These are phyloP conservation scores for Rhizoclosmatium sp. DNA, from an alignment of 192 early-diverging fungal species.

Conservation along the genomic window DNA sequence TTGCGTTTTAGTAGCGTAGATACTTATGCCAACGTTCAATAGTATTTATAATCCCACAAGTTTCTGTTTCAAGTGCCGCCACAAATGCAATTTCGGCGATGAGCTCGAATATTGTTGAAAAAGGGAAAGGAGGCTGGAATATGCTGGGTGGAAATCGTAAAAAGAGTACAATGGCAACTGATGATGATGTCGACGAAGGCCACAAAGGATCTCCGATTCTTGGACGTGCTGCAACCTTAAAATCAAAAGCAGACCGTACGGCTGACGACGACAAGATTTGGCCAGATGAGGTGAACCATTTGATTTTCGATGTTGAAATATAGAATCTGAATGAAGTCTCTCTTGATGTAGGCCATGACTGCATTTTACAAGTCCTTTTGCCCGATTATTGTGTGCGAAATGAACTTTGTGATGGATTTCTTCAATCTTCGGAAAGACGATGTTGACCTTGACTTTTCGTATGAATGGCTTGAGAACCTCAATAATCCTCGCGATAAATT, in stretches of 20 bases:
- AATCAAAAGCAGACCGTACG: not conserved
- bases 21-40: not conserved
- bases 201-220: not conserved
- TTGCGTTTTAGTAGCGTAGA: not conserved
- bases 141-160: conserved; percentile 1
- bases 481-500: conserved; percentile 60
- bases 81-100: conserved; percentile 44
- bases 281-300: conserved; percentile 56
- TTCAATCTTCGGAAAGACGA: conserved; percentile 69
- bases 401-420: conserved; percentile 90
- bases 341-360: conserved; percentile 4
- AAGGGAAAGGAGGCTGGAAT: conserved; percentile 26
- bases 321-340: not conserved
- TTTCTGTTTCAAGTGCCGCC: conserved; percentile 54
- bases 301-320: conserved; percentile 42
- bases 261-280: conserved; percentile 56
- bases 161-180: not conserved
- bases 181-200: not conserved
- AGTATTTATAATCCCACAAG: conserved; percentile 36
- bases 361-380: conserved; percentile 64
- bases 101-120: conserved; percentile 39
- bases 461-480: conserved; percentile 59
- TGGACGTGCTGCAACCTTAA: not conserved
- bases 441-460: not conserved
- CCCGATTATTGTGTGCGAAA: conserved; percentile 79